phyloP scores from a whole-genome alignment of 768 basidiomycete genomes.

The Tricholoma hemisulphureum region DNA sequence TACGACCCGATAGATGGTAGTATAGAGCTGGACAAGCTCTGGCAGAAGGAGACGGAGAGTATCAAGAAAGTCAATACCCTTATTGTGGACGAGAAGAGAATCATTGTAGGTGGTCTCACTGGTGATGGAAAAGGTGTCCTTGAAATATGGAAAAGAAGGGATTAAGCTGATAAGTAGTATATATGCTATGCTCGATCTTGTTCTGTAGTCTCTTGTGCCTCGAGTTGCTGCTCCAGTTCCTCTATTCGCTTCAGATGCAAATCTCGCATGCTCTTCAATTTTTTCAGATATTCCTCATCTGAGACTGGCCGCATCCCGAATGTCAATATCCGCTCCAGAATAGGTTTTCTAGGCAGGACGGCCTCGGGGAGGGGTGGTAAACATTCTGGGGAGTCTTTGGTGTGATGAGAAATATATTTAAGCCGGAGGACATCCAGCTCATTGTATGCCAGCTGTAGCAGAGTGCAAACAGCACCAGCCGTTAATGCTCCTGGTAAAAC shows the following conservation, averaged over 20 bases:
- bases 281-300: constrained; percentile 69
- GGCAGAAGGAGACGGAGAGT: constrained; percentile 42
- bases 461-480: constrained; percentile 53
- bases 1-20: constrained; percentile 37
- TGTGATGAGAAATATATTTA: constrained; percentile 47
- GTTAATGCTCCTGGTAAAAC: constrained; percentile 60
- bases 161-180: background rate
- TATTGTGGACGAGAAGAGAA: constrained; percentile 41
- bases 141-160: constrained; percentile 54
- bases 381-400: constrained; percentile 15
- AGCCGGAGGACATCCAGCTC: constrained; percentile 62
- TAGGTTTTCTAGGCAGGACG: constrained; percentile 13
- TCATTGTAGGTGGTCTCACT: constrained; percentile 63
- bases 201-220: constrained; percentile 29
- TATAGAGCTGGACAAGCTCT: constrained; percentile 42
- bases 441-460: constrained; percentile 70
- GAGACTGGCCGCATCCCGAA: constrained; percentile 59
- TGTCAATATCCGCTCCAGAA: constrained; percentile 41
- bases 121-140: constrained; percentile 58
- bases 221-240: constrained; percentile 49
- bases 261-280: constrained; percentile 57
- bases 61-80: constrained; percentile 69
- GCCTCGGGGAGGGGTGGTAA: constrained; percentile 6
- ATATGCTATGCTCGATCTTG: background rate
- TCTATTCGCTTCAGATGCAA: constrained; percentile 54